These are phyloP conservation scores for Skeletonema potamos DNA, from an alignment of 108 stramenopile genomes.

Conservation along the genomic window DNA sequence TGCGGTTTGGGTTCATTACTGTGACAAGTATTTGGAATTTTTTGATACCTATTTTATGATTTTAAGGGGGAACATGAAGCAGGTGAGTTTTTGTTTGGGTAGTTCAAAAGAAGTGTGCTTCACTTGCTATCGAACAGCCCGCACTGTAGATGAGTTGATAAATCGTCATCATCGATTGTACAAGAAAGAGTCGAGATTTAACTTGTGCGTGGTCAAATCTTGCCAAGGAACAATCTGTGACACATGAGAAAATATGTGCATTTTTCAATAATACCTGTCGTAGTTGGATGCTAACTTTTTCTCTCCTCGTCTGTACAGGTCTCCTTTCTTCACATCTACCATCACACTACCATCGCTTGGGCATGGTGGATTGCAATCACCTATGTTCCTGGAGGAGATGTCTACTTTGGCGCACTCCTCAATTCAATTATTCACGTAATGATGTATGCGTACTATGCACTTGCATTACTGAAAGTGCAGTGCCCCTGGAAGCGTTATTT, in stretches of 20 bases:
- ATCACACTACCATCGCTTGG: conserved; percentile 95
- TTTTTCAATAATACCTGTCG: neutral
- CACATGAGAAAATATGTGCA: neutral
- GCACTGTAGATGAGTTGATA: too few species aligned
- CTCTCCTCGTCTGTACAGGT: conserved; percentile 62
- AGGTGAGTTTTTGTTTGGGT: conserved; percentile 86
- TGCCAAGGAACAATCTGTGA: too few species aligned
- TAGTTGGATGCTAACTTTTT: neutral
- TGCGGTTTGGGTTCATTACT: conserved; percentile 97
- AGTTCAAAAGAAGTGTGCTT: too few species aligned
- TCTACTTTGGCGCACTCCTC: conserved; percentile 95
- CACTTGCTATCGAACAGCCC: too few species aligned
- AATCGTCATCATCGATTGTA: too few species aligned
- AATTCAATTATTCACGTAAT: conserved; percentile 98
- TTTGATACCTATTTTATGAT: conserved; percentile 99
- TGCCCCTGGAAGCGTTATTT: conserved; percentile 95
- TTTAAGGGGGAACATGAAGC: conserved; percentile 83
- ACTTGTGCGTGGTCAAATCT: too few species aligned
- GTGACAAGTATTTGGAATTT: conserved; percentile 97
- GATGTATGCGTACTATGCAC: conserved; percentile 99
- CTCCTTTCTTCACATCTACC: conserved; percentile 98
- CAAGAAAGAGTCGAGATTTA: too few species aligned
- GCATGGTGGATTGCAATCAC: conserved; percentile 92
- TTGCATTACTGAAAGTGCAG: conserved; percentile 65
- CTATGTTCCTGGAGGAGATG: conserved; percentile 89